Base-by-base conservation (phyloP, 2,329 filamentous ascomycete genomes). In the Aspergillus flavus region DNA sequence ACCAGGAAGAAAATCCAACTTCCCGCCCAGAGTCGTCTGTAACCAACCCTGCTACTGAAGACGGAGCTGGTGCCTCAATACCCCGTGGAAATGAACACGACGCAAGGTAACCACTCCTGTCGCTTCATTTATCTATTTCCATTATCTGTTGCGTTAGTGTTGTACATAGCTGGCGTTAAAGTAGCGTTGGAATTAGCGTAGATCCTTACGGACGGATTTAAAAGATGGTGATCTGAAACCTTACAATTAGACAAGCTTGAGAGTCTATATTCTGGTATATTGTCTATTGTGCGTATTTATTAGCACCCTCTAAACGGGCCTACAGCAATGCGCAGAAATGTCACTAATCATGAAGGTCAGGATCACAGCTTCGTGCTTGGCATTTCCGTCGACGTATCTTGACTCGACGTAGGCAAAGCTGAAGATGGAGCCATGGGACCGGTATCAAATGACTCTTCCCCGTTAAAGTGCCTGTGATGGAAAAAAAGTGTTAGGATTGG, bases 401-500 rank as follows among this genome's bases (percentile, higher is more conserved):
- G 55, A 30, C 59, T 58, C 4, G 58, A 57, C 12, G 58, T 57
- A 34, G 66, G 63, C 56, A 39, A 63, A 21, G 68, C 75, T 50
- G 73, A 64, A 19, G 61, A 30, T 2, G 67, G 66, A 50, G 68
- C 63, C 73, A 77, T 74, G 16, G 73, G 68, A 6, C 72, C 72
- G n/a, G 72, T 73, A 71, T 81, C 76, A 66, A 82, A 82, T 34
- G 76, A 76, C 69, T 82, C 80, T 57, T 82, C 80, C 1, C 80
- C 80, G 66, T 76, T 76, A 61, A 82, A 82, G 65, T 82, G 80
- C 80, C 78, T 80, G 55, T 5, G 19, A 28, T 16, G 9, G 28
- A 32, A 36, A 56, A 56, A 6, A 46, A 5, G 28, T 11, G 46
- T 62, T 45, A 58, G 54, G 48, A 64, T 30, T n/a, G 57, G 56